A percentile compares a stretch with the other conserved stretches of the same genome.
Conservation (phyloP, 1,284 basidiomycete genomes). For the Cutaneotrichosporon spelunceum region DNA sequence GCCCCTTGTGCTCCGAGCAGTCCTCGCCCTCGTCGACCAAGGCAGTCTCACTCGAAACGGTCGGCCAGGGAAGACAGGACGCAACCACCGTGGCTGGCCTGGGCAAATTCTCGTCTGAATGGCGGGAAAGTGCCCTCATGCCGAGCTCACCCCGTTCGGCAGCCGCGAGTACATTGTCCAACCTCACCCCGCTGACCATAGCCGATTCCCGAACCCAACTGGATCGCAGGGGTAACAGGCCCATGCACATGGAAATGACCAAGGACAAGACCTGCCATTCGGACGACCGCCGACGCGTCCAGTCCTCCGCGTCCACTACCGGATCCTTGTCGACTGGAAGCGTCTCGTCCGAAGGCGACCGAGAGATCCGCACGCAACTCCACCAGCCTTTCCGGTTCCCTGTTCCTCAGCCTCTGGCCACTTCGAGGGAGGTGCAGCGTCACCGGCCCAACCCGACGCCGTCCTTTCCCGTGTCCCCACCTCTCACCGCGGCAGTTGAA, state of each 20-base stretch:
- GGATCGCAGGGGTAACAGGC: neutral
- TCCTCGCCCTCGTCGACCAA: neutral
- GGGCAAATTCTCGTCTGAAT: neutral
- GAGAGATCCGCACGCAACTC: neutral
- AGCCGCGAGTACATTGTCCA: neutral
- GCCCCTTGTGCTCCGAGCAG: neutral
- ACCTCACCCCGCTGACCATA: neutral
- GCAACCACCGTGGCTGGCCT: neutral
- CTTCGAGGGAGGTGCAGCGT: neutral
- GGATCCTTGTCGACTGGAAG: neutral
- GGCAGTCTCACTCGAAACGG: neutral
- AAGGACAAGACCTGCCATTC: neutral
- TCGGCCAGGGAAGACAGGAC: neutral
- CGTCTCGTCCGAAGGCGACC: neutral
- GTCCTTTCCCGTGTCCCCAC: neutral
- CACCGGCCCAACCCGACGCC: neutral
- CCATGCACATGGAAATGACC: neutral
- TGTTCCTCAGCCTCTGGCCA: neutral
- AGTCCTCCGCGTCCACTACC: neutral
- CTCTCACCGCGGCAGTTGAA: neutral
- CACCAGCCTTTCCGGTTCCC: neutral
- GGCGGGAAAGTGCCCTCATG: neutral
- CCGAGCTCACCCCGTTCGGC: neutral
- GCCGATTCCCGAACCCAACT: neutral
- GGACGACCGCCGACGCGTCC: neutral